A percentile compares a stretch with the other conserved stretches of the same genome.
phyloP scores from a whole-genome alignment of 805 yeast species.

The Suhomyces kilbournensis region DNA sequence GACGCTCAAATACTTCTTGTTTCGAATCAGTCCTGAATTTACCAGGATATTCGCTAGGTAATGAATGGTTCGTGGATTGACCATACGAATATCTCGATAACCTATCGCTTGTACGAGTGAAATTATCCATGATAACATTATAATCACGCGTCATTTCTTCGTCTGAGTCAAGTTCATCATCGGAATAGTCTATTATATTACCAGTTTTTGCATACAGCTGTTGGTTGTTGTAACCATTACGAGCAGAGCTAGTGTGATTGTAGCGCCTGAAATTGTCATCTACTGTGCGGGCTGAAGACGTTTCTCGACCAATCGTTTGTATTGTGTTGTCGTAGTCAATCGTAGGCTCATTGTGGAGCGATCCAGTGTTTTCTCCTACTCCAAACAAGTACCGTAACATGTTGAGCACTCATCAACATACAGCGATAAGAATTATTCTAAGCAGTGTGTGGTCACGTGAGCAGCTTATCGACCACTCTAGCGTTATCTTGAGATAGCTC shows the following conservation, averaged over 20 bases:
- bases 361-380: constrained; percentile 11
- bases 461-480: background rate
- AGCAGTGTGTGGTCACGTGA: background rate
- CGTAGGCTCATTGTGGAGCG: constrained; percentile 33
- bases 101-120: constrained; percentile 5
- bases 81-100: background rate
- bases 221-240: background rate
- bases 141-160: constrained; percentile 11
- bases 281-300: background rate
- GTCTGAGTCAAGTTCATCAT: constrained; percentile 8
- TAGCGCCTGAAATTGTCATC: background rate
- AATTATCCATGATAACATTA: constrained; percentile 6
- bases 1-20: background rate
- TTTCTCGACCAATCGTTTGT: background rate
- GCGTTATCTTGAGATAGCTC: background rate
- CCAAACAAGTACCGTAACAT: constrained; percentile 13
- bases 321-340: constrained; percentile 31
- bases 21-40: constrained; percentile 5
- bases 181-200: constrained; percentile 4
- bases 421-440: background rate
- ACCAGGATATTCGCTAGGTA: constrained; percentile 21
- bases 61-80: constrained; percentile 9
- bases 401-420: background rate
- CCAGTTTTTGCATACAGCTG: background rate
- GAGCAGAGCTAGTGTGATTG: background rate